Conservation (phyloP, 352 stramenopile species). For the Globisporangium paroecandrum region DNA sequence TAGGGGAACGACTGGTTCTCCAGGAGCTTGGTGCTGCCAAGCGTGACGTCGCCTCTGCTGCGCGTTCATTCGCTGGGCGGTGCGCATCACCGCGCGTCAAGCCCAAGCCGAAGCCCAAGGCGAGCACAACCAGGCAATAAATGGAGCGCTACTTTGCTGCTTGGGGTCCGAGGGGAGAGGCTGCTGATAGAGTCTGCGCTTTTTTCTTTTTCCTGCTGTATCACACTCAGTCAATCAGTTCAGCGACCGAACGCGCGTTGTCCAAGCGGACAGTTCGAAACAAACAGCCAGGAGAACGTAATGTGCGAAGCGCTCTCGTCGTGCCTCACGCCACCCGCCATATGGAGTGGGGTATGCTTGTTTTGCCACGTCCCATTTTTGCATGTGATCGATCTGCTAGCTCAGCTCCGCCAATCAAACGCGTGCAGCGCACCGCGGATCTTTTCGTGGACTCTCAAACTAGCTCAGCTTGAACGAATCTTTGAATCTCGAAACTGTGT, state of each 20-base stretch:
- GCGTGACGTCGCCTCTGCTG: neutral
- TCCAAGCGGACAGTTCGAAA: neutral
- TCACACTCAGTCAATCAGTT: neutral
- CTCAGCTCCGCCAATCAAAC: neutral
- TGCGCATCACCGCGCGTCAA: neutral
- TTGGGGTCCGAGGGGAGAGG: neutral
- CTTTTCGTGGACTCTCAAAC: neutral
- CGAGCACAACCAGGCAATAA: neutral
- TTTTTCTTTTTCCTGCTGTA: neutral
- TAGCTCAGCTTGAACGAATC: neutral
- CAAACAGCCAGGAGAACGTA: neutral
- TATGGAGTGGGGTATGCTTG: neutral
- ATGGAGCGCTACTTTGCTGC: constrained; percentile 2
- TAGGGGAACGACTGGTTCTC: neutral
- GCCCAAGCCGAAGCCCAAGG: neutral
- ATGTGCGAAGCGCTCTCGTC: neutral
- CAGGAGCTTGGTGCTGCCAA: neutral
- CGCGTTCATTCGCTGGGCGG: neutral
- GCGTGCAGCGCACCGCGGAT: neutral
- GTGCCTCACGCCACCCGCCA: neutral
- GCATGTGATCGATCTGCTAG: neutral
- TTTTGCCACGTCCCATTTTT: neutral
- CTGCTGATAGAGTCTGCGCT: neutral
- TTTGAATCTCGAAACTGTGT: neutral
- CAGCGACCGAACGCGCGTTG: neutral